A percentile compares a stretch with the other conserved stretches of the same genome.
Conservation (phyloP, 202 grass and related monocot genomes). For the Eragrostis tef region DNA sequence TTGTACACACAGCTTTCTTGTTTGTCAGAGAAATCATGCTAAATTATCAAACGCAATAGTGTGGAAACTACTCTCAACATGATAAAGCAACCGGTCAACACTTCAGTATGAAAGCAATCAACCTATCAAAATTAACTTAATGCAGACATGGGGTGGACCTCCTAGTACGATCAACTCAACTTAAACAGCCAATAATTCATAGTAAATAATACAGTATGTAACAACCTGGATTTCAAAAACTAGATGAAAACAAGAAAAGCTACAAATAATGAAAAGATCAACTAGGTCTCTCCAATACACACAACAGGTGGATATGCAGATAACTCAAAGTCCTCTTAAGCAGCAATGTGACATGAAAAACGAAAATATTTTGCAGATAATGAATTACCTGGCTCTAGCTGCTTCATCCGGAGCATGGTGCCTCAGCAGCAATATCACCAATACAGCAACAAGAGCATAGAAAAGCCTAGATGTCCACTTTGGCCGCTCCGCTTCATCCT, state of each 20-base stretch:
- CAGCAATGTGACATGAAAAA: neutral
- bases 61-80: neutral
- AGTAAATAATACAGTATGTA: neutral
- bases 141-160: neutral
- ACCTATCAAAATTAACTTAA: neutral
- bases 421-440: slow-evolving; percentile 77
- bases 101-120: slow-evolving; percentile 19
- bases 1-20: neutral
- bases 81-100: neutral
- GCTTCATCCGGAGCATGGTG: slow-evolving; percentile 98
- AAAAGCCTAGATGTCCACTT: slow-evolving; percentile 90
- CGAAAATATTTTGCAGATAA: slow-evolving; percentile 42
- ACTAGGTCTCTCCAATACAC: slow-evolving; percentile 4
- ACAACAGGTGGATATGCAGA: neutral
- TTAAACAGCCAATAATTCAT: neutral
- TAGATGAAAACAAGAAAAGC: neutral
- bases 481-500: slow-evolving; percentile 79
- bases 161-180: neutral
- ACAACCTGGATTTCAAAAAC: slow-evolving; percentile 1
- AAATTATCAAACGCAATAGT: neutral
- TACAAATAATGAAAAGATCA: neutral
- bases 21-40: neutral
- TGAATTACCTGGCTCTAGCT: slow-evolving; percentile 87
- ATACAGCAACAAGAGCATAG: slow-evolving; percentile 69
- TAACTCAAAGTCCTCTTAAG: neutral